Base-by-base conservation (phyloP, 2,329 filamentous ascomycete genomes). In the Graphium sp. region DNA sequence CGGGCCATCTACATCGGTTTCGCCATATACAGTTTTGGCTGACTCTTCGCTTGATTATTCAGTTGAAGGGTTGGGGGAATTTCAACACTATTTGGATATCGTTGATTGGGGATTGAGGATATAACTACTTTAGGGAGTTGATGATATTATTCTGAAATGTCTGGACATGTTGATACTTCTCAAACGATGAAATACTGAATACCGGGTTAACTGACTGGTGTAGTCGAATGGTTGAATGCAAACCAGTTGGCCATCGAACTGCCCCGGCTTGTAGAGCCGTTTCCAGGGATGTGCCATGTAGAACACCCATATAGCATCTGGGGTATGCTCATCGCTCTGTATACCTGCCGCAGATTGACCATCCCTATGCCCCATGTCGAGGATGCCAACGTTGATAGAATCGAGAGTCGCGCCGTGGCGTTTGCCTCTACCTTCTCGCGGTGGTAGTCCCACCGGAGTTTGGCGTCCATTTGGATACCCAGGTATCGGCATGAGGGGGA, bases 291-390 rank as follows among this genome's bases (percentile, higher is more conserved):
- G 32, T 41, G 33, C 43, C 41, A 46, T 21, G 38, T 37, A 7
- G 41, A 48, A 29, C 36, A 45, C 3, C 34, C 37, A 26, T 42
- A 47, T 7, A 43, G 32, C 29, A 47, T 45, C 19, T 45, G 22
- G 7, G 33, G 34, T 24, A 44, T 23, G 5, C 40, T 34, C 16
- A 46, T 39, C 13, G 37, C 39, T 16, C 35, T 34, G 25, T 46
- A 45, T 10, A 45, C 36, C 18, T 42, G 36, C 25, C 39, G 33
- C 11, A 46, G 37, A 25, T 42, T 41, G n/a, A 37, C 34, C 10
- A 34, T 18, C n/a, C n/a, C n/a, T n/a, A n/a, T 30, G 20, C 40
- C 39, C 37, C 19, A 45, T 14, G 37, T 40, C 15, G 39, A 44
- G 9, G 32, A 41, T 30, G 36, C 36, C 19, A 43, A 35, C 18